phyloP scores from a whole-genome alignment of 257 asterid species.

The Ophiorrhiza pumila region DNA sequence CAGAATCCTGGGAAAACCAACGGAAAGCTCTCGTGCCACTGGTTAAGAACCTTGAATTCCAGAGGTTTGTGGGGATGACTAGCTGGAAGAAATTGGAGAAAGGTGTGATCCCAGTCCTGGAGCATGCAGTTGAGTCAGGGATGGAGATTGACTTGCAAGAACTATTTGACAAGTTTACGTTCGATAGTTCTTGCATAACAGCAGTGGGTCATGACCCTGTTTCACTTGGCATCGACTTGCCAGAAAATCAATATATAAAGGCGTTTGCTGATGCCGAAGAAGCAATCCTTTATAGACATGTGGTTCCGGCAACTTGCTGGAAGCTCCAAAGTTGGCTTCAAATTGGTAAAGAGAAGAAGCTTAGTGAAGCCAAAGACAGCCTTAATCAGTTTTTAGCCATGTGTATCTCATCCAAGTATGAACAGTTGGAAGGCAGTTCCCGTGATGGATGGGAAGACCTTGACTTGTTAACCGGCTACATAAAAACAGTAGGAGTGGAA shows the following conservation, averaged over 20 bases:
- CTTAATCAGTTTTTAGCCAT: background rate
- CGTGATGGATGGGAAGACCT: background rate
- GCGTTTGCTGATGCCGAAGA: slow-evolving; percentile 5
- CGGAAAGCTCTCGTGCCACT: slow-evolving; percentile 7
- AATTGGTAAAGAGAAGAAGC: background rate
- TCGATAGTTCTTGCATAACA: background rate
- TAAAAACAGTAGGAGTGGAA: background rate
- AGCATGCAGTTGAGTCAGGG: background rate
- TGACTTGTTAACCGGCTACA: slow-evolving; percentile 5
- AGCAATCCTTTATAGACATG: slow-evolving; percentile 1
- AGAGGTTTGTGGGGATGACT: background rate
- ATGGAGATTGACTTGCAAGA: slow-evolving; percentile 4
- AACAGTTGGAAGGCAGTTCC: background rate
- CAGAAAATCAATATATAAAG: background rate
- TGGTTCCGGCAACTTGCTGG: slow-evolving; percentile 1
- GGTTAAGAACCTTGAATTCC: background rate
- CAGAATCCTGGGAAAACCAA: background rate
- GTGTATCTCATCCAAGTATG: background rate
- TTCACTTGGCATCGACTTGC: slow-evolving; percentile 4
- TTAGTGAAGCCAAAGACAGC: background rate
- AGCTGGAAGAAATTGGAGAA: slow-evolving; percentile 11
- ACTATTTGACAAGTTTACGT: slow-evolving; percentile 3
- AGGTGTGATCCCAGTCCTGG: background rate
- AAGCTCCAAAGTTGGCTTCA: slow-evolving; percentile 10
- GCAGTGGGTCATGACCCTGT: slow-evolving; percentile 10